Conservation (phyloP, 345 rosid genomes). For the Laguncularia racemosa region DNA sequence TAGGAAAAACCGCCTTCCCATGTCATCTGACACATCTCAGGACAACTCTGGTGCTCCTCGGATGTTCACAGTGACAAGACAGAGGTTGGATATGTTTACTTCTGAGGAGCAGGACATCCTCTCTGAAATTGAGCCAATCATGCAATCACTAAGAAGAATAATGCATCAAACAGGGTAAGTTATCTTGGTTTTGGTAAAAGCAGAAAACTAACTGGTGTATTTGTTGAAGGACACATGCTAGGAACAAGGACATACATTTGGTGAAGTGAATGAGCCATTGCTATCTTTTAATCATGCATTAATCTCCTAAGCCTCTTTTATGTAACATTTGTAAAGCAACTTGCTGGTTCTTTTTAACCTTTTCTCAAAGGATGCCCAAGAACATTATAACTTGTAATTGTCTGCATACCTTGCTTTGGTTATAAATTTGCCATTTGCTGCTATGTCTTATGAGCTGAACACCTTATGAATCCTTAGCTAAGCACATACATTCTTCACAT, state of each 20-base stretch:
- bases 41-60: slow-evolving; percentile 26
- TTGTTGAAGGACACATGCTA: neutral
- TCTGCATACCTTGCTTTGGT: too few relatives aligned
- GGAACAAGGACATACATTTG: neutral
- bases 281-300: too few relatives aligned
- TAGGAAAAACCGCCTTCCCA: slow-evolving; percentile 45
- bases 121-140: slow-evolving; percentile 51
- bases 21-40: slow-evolving; percentile 26
- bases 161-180: slow-evolving; percentile 63
- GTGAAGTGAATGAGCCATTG: neutral
- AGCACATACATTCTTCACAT: too few relatives aligned
- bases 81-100: slow-evolving; percentile 69
- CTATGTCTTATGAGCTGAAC: too few relatives aligned
- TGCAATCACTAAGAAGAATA: slow-evolving; percentile 54
- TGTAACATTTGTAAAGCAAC: too few relatives aligned
- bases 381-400: too few relatives aligned
- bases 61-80: slow-evolving; percentile 51
- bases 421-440: too few relatives aligned
- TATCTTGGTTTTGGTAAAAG: slow-evolving; percentile 2
- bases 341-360: too few relatives aligned
- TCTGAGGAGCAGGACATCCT: slow-evolving; percentile 80
- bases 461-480: too few relatives aligned
- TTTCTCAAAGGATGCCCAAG: too few relatives aligned
- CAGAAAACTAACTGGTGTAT: neutral
- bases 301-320: too few relatives aligned